Conservation (phyloP, 2,329 filamentous ascomycete genomes). For the Alternaria triticina region DNA sequence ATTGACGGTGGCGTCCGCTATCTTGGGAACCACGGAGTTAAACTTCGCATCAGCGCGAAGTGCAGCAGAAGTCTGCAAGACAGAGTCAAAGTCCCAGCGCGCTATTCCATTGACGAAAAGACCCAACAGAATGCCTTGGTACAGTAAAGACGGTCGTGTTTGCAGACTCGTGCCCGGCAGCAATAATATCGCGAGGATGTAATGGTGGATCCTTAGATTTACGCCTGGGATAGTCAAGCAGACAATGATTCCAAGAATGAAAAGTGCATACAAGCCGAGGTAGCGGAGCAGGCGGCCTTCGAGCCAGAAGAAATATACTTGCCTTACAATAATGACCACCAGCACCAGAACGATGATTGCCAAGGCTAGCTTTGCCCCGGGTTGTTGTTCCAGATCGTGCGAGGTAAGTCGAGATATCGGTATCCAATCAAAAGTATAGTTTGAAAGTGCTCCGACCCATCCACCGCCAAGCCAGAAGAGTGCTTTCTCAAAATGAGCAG, state of each 20-base stretch:
- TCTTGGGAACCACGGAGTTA: constrained; percentile 65
- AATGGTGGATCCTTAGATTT: constrained; percentile 85
- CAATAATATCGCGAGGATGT: constrained; percentile 43
- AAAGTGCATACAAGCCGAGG: constrained; percentile 75
- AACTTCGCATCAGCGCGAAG: constrained; percentile 63
- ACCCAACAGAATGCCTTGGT: constrained; percentile 45
- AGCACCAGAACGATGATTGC: constrained; percentile 76
- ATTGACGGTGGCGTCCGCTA: constrained; percentile 32
- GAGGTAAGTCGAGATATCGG: constrained; percentile 87
- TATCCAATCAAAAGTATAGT: constrained; percentile 93
- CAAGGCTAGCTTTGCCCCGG: constrained; percentile 83
- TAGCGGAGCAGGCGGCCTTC: constrained; percentile 81
- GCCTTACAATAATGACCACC: constrained; percentile 69
- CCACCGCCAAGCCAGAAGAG: constrained; percentile 86
- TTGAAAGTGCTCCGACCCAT: constrained; percentile 89
- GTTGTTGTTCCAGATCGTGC: constrained; percentile 86
- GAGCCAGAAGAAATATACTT: constrained; percentile 85
- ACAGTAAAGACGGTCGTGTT: constrained; percentile 43
- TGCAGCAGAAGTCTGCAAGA: constrained; percentile 79
- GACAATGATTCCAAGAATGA: constrained; percentile 70
- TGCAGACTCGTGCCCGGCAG: constrained; percentile 46
- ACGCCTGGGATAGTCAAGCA: constrained; percentile 75
- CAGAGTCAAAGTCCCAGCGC: constrained; percentile 54
- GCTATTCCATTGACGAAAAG: constrained; percentile 47
- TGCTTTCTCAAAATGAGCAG: constrained; percentile 85